phyloP scores from a whole-genome alignment of 768 basidiomycete species.

The Leccinellum albellum region DNA sequence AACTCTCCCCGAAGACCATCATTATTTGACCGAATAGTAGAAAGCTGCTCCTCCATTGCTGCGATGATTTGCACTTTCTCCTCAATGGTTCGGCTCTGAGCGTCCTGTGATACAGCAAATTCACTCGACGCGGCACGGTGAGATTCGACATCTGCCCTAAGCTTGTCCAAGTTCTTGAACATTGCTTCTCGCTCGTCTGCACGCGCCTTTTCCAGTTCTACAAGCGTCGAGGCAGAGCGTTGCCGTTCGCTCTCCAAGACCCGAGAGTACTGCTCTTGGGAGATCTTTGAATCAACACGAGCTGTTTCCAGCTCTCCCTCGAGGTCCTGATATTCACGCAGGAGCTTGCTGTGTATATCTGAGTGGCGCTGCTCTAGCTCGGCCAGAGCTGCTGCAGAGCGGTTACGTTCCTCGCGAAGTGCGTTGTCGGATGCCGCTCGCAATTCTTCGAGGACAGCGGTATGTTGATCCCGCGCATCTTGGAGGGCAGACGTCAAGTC shows the following conservation, averaged over 20 bases:
- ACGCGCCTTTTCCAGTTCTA: slow-evolving; percentile 16
- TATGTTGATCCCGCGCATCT: slow-evolving; percentile 34
- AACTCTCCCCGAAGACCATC: slow-evolving; percentile 40
- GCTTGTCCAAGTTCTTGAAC: slow-evolving; percentile 45
- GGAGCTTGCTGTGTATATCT: slow-evolving; percentile 42
- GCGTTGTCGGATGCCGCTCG: slow-evolving; percentile 31
- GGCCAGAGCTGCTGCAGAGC: slow-evolving; percentile 42
- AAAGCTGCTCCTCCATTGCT: slow-evolving; percentile 49
- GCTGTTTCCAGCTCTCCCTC: slow-evolving; percentile 56
- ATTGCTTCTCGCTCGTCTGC: slow-evolving; percentile 29
- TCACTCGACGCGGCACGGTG: slow-evolving; percentile 48
- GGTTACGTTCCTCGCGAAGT: slow-evolving; percentile 46
- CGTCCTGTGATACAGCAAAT: slow-evolving; percentile 30
- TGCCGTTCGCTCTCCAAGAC: slow-evolving; percentile 29
- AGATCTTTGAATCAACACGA: slow-evolving; percentile 39
- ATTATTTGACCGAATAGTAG: slow-evolving; percentile 36
- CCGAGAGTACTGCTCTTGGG: slow-evolving; percentile 14
- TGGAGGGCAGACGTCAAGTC: slow-evolving; percentile 39
- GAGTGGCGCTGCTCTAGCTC: slow-evolving; percentile 48
- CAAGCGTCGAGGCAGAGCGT: slow-evolving; percentile 17
- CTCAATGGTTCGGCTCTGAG: slow-evolving; percentile 45
- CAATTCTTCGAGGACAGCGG: slow-evolving; percentile 35
- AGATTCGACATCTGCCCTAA: slow-evolving; percentile 50
- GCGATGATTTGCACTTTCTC: slow-evolving; percentile 49
- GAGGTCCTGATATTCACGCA: slow-evolving; percentile 35